A percentile compares a stretch with the other conserved stretches of the same genome.
Conservation (phyloP, 2,329 filamentous ascomycete genomes). For the Cladosporium sp. region DNA sequence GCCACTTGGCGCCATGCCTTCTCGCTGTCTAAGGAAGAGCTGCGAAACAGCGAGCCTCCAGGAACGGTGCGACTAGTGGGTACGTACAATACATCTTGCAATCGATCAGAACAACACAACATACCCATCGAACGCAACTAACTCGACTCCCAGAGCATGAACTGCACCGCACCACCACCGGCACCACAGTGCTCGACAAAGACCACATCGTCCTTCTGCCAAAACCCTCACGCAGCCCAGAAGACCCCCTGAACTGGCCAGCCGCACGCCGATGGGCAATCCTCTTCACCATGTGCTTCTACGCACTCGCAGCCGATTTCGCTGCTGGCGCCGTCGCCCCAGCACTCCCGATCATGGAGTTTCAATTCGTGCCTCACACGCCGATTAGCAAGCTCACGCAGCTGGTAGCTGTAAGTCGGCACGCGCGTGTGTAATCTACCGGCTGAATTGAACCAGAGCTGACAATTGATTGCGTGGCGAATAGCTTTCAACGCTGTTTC, state of each 20-base stretch:
- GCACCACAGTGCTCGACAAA: slow-evolving; percentile 31
- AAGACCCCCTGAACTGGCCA: slow-evolving; percentile 46
- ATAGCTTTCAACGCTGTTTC: slow-evolving; percentile 33
- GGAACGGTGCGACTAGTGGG: slow-evolving; percentile 45
- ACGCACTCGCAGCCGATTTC: slow-evolving; percentile 43
- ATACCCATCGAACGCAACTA: neutral
- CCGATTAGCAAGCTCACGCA: slow-evolving; percentile 40
- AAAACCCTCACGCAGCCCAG: slow-evolving; percentile 42
- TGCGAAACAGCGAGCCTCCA: slow-evolving; percentile 43
- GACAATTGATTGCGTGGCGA: neutral
- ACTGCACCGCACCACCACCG: slow-evolving; percentile 32
- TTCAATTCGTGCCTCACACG: slow-evolving; percentile 35
- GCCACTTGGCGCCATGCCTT: slow-evolving; percentile 41
- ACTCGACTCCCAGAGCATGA: slow-evolving; percentile 30
- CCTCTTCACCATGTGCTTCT: slow-evolving; percentile 42
- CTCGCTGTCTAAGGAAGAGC: slow-evolving; percentile 43
- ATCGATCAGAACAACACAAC: neutral
- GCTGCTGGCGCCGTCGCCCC: slow-evolving; percentile 41
- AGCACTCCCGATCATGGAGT: slow-evolving; percentile 39
- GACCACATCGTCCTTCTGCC: slow-evolving; percentile 43
- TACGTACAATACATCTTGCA: slow-evolving; percentile 25
- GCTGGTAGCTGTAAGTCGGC: slow-evolving; percentile 37
- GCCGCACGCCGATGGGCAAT: slow-evolving; percentile 41
- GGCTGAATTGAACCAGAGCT: neutral
- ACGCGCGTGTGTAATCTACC: neutral